phyloP scores from a whole-genome alignment of 345 rosid genomes.

The Linum usitatissimum region DNA sequence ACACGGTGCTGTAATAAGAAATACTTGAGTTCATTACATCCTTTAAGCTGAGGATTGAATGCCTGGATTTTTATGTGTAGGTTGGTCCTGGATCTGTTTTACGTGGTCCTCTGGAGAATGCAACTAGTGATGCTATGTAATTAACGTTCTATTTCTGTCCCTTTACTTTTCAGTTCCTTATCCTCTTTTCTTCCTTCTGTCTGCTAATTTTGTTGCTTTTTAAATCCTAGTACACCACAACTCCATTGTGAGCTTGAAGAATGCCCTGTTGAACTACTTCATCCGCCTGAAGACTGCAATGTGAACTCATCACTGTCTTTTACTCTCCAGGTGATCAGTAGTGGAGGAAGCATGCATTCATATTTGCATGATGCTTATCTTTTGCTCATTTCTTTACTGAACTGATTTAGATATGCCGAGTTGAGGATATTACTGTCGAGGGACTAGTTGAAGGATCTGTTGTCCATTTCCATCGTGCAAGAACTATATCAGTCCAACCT shows the following conservation, averaged over 20 bases:
- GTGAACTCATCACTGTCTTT: constrained; percentile 90
- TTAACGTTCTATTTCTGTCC: constrained; percentile 19
- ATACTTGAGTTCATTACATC: too few species aligned
- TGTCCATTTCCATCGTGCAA: constrained; percentile 86
- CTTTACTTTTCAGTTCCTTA: background rate
- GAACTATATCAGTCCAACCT: constrained; percentile 60
- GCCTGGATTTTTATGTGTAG: constrained; percentile 27
- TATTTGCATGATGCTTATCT: constrained; percentile 12
- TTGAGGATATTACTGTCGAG: constrained; percentile 80
- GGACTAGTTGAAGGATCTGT: constrained; percentile 93
- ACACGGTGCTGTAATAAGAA: too few species aligned
- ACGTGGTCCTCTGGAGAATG: constrained; percentile 84
- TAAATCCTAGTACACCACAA: constrained; percentile 58
- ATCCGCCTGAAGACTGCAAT: constrained; percentile 99
- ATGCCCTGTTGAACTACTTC: constrained; percentile 78
- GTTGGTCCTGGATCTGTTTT: constrained; percentile 86
- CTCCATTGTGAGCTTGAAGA: constrained; percentile 69
- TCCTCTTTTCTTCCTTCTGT: constrained; percentile 3
- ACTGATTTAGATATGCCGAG: constrained; percentile 75
- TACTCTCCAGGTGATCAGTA: constrained; percentile 76
- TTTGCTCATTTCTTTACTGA: constrained; percentile 15
- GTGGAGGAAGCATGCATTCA: constrained; percentile 8
- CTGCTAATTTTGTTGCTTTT: constrained; percentile 11
- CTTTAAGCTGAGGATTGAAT: too few species aligned
- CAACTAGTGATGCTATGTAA: constrained; percentile 75